A percentile compares a stretch with the other conserved stretches of the same genome.
phyloP scores from a whole-genome alignment of 164 flowering plant species.

The Santalum album region DNA sequence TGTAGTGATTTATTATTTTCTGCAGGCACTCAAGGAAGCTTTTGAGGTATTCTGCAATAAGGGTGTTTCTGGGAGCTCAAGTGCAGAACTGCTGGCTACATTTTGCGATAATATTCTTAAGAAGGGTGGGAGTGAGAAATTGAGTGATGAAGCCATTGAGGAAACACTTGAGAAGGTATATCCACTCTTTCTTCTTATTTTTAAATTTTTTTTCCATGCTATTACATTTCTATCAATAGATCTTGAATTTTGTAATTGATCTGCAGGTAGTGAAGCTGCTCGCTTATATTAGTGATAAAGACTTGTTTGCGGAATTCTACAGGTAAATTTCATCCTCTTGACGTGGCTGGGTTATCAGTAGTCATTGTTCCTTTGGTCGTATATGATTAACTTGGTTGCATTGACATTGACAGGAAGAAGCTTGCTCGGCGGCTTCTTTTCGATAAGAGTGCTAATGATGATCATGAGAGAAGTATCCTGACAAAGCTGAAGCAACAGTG shows the following conservation, averaged over 20 bases:
- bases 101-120: conserved; percentile 27
- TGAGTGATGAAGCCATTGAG: conserved; percentile 27
- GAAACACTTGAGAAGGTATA: conserved; percentile 31
- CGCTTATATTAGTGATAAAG: conserved; percentile 29
- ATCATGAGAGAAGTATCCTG: conserved; percentile 3
- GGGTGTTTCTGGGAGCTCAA: conserved; percentile 23
- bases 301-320: conserved; percentile 35
- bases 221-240: too few relatives aligned
- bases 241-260: background rate
- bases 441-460: conserved; percentile 19
- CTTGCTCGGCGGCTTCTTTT: conserved; percentile 10
- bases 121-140: conserved; percentile 28
- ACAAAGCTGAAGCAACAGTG: conserved; percentile 5
- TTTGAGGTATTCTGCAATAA: conserved; percentile 32
- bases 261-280: conserved; percentile 24
- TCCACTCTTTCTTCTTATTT: background rate
- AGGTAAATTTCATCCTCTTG: conserved; percentile 8
- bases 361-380: background rate
- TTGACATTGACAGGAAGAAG: conserved; percentile 2
- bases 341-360: background rate
- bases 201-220: background rate
- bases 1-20: conserved; percentile 3
- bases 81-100: conserved; percentile 32
- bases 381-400: background rate
- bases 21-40: conserved; percentile 28